Base-by-base conservation (phyloP, 192 early-diverging fungal genomes). In the Anaeromyces robustus region DNA sequence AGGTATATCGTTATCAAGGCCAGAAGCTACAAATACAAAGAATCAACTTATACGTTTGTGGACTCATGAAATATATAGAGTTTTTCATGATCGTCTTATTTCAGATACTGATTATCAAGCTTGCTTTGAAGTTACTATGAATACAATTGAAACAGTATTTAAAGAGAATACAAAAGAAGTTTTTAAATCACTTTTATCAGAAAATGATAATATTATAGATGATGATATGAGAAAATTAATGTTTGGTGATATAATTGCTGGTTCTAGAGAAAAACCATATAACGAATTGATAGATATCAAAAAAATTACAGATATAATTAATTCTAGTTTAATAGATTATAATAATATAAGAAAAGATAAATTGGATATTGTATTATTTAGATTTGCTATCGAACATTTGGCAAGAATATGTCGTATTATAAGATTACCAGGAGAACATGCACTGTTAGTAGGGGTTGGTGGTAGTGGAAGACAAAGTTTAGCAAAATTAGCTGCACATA, bases 341-440 rank as follows among this genome's bases (percentile, higher is more conserved):
- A 91, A 91, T 79, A 85, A 89, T 80, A 86, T 91, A 30, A 91
- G 90, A 78, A 91, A 91, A 78, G 85, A 87, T 12, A 91, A 91
- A 79, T 85, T 91, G 3, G 89, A 90, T 78, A 81, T 91, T 18
- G 90, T 91, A 2, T 81, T 91, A 6, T 91, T 91, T 84, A 82
- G 90, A 79, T 91, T 91, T 68, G 52, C 52, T 9, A 68, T 68
- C 28, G 52, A 90, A 80, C 89, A 90, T 81, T 87, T 90, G 29
- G 85, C 85, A 7, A 78, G 89, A 39, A 90, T 90, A 30, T 86
- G 84, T 12, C 80, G 89, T 9, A 89, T 90, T 41, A 90, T 90
- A 39, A 82, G 89, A 26, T 87, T 89, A 77, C 89, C 89, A 26
- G 83, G 89, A 29, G 89, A 88, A 41, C 89, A 90, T 81, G 89